Evolutionary conservation across 257 asterid genomes (phyloP).

Genomic region (Solanum peruvianum): DNA sequence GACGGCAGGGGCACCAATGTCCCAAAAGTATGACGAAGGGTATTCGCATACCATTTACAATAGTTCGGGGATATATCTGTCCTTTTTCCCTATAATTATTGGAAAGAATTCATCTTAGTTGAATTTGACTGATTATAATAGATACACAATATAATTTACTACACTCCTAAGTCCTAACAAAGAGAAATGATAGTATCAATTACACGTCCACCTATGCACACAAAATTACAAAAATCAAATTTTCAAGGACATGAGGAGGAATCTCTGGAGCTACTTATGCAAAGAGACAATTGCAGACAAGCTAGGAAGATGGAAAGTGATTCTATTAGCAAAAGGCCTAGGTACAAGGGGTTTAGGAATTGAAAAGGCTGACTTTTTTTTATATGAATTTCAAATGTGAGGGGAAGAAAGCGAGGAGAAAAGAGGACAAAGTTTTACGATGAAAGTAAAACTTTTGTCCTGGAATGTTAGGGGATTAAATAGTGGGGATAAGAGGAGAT

Average conservation of each 20-base stretch:
- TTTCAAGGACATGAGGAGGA: too few species aligned
- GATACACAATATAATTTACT: background rate
- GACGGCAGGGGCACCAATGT: too few species aligned
- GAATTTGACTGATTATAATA: background rate
- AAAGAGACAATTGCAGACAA: background rate
- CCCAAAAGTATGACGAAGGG: too few species aligned
- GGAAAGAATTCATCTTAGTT: background rate
- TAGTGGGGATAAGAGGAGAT: background rate
- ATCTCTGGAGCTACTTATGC: too few species aligned
- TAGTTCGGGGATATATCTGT: too few species aligned
- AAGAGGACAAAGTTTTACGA: too few species aligned
- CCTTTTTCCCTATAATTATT: background rate
- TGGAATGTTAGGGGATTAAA: background rate
- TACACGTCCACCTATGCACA: background rate
- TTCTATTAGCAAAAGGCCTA: background rate
- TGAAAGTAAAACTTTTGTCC: background rate
- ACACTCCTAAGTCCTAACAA: background rate
- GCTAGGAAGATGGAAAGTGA: background rate
- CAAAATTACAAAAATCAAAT: background rate
- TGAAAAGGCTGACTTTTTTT: background rate
- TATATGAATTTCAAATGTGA: too few species aligned
- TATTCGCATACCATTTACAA: too few species aligned
- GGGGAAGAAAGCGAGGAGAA: background rate
- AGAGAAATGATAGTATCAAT: background rate
- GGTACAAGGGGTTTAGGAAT: background rate